A percentile compares a stretch with the other conserved stretches of the same genome.
These are phyloP conservation scores for Stephania japonica DNA, from an alignment of 164 flowering plant genomes.

Conservation along the genomic window DNA sequence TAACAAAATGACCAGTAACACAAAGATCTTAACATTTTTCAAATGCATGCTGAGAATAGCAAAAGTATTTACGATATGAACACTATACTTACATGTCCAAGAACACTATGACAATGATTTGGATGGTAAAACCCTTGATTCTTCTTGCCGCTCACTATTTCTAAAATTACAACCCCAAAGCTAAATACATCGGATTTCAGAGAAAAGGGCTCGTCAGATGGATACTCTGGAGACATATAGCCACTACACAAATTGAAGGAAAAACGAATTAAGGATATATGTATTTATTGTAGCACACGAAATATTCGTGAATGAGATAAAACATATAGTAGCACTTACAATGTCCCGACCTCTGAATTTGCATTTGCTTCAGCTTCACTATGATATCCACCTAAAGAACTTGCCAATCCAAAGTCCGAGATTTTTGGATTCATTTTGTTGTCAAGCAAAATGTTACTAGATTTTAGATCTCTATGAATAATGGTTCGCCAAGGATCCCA, in stretches of 20 bases:
- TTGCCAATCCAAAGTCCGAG: conserved; percentile 11
- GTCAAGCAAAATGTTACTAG: conserved; percentile 10
- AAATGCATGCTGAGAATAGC: not conserved
- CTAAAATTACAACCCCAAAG: conserved; percentile 9
- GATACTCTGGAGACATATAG: conserved; percentile 12
- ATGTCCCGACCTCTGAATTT: conserved; percentile 6
- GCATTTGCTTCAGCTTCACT: conserved; percentile 10
- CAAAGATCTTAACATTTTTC: not conserved
- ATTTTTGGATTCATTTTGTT: conserved; percentile 9
- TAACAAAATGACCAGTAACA: too few relatives aligned
- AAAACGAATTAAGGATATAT: not conserved
- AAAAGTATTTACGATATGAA: not conserved
- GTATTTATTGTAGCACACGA: too few relatives aligned
- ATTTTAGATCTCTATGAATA: conserved; percentile 11
- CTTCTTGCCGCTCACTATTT: conserved; percentile 10
- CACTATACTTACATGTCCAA: conserved; percentile 12
- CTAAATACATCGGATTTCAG: conserved; percentile 13
- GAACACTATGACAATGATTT: conserved; percentile 4
- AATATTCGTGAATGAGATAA: not conserved
- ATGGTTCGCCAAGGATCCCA: conserved; percentile 7
- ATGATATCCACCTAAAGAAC: conserved; percentile 9
- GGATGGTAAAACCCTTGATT: conserved; percentile 10
- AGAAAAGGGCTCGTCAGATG: conserved; percentile 3
- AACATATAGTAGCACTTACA: conserved; percentile 10
- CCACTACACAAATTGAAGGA: conserved; percentile 2